phyloP scores from a whole-genome alignment of 2,329 filamentous ascomycete genomes.

The Exophiala xenobiotica region DNA sequence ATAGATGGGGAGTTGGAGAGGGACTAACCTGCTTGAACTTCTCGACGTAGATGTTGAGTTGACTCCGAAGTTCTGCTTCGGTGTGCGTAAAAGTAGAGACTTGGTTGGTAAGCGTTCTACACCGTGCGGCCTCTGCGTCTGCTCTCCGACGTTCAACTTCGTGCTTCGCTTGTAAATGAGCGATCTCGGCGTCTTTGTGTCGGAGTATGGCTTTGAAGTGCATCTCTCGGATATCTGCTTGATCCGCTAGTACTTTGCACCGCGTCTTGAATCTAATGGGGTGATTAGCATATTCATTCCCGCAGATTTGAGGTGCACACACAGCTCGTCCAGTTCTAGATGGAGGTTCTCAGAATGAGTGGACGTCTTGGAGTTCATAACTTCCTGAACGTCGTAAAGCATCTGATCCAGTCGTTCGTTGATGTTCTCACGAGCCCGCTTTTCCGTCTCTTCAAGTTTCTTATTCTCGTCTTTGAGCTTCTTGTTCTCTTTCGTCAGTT shows the following conservation, averaged over 20 bases:
- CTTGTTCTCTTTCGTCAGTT: slow-evolving; percentile 95
- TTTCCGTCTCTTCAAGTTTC: slow-evolving; percentile 81
- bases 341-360: slow-evolving; percentile 78
- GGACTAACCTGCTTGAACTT: slow-evolving; percentile 95
- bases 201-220: slow-evolving; percentile 91
- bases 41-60: slow-evolving; percentile 97
- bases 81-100: slow-evolving; percentile 96
- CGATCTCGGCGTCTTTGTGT: slow-evolving; percentile 93
- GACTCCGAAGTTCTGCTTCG: slow-evolving; percentile 86
- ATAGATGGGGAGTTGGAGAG: slow-evolving; percentile 28
- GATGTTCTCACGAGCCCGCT: slow-evolving; percentile 75
- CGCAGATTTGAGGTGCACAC: slow-evolving; percentile 37
- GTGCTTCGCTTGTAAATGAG: slow-evolving; percentile 82
- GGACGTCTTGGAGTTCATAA: slow-evolving; percentile 82
- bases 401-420: slow-evolving; percentile 81
- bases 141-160: slow-evolving; percentile 88
- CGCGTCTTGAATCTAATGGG: slow-evolving; percentile 61
- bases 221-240: slow-evolving; percentile 91
- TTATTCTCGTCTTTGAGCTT: slow-evolving; percentile 98
- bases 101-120: slow-evolving; percentile 82
- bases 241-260: slow-evolving; percentile 95
- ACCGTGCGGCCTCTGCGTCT: slow-evolving; percentile 75
- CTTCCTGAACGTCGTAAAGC: slow-evolving; percentile 80
- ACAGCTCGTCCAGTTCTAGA: slow-evolving; percentile 87
- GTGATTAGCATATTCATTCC: slow-evolving; percentile 15